Percentiles rank a stretch among this genome's conserved stretches.
phyloP scores from a whole-genome alignment of 495 filamentous ascomycete species.

The Coniosporium apollinis region DNA sequence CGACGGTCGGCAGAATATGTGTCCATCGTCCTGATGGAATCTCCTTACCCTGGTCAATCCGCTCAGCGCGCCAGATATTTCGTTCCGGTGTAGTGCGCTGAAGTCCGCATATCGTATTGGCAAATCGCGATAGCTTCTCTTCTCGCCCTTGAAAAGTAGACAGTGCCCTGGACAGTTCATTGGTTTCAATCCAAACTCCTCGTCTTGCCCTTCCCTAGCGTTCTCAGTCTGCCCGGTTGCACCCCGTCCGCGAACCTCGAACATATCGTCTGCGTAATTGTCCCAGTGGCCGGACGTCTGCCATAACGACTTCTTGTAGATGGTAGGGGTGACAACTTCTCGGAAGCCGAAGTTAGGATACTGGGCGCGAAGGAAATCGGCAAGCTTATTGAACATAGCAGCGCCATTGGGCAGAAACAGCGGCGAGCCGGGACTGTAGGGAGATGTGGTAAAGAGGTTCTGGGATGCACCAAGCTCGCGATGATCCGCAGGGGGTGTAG shows the following conservation, averaged over 20 bases:
- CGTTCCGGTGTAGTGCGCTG: conserved; percentile 80
- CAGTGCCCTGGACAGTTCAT: conserved; percentile 98
- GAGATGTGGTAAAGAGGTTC: conserved; percentile 60
- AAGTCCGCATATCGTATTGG: conserved; percentile 90
- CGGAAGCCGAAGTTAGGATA: conserved; percentile 78
- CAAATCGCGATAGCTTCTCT: conserved; percentile 61
- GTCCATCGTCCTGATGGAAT: conserved; percentile 95
- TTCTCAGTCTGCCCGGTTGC: conserved; percentile 27
- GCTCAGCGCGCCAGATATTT: conserved; percentile 69
- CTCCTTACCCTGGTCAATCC: conserved; percentile 75
- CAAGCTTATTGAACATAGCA: conserved; percentile 71
- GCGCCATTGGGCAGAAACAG: conserved; percentile 78
- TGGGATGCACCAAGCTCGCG: conserved; percentile 53
- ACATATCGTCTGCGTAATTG: conserved; percentile 93
- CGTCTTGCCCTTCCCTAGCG: conserved; percentile 39
- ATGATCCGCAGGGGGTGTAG: conserved; percentile 38
- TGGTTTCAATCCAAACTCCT: conserved; percentile 80
- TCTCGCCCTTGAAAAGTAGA: conserved; percentile 60
- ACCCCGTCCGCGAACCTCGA: conserved; percentile 55
- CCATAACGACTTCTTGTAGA: conserved; percentile 88
- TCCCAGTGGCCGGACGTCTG: conserved; percentile 80
- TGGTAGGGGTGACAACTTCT: conserved; percentile 83
- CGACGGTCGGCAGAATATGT: conserved; percentile 77
- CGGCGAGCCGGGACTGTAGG: conserved; percentile 74
- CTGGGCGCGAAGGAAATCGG: conserved; percentile 70